These are phyloP conservation scores for Vanderwaltozyma polyspora DNA, from an alignment of 805 yeast genomes.

Conservation along the genomic window DNA sequence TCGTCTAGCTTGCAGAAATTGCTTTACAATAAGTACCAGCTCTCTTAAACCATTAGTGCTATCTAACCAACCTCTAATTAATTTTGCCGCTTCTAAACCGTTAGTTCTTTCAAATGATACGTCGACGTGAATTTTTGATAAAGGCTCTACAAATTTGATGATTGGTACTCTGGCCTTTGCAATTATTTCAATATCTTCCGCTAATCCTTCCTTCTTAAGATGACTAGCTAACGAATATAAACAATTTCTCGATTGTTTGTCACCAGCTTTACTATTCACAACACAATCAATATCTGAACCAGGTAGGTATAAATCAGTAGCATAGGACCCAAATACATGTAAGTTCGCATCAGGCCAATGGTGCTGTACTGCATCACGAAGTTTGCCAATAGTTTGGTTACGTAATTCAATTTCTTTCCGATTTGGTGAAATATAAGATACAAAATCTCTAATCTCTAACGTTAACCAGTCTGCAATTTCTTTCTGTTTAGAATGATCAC, in stretches of 20 bases:
- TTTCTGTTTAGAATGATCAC: constrained; percentile 62
- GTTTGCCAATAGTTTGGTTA: constrained; percentile 49
- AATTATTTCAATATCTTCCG: constrained; percentile 68
- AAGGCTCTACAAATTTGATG: constrained; percentile 74
- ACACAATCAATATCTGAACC: constrained; percentile 96
- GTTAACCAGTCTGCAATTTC: constrained; percentile 83
- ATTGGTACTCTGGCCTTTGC: constrained; percentile 91
- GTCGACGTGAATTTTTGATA: constrained; percentile 65
- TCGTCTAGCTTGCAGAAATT: constrained; percentile 65
- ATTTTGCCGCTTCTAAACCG: constrained; percentile 72
- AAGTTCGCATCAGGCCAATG: constrained; percentile 74
- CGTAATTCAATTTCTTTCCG: constrained; percentile 57
- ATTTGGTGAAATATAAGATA: constrained; percentile 77
- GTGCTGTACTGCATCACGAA: constrained; percentile 40
- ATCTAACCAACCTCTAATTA: constrained; percentile 63
- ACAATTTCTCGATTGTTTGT: constrained; percentile 47
- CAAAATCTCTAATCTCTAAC: constrained; percentile 74
- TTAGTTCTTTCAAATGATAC: constrained; percentile 79
- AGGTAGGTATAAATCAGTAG: constrained; percentile 89
- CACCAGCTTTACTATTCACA: constrained; percentile 50
- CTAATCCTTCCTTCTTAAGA: constrained; percentile 50
- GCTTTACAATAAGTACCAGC: constrained; percentile 72
- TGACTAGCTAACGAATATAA: constrained; percentile 65
- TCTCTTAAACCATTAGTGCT: constrained; percentile 73
- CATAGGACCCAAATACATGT: constrained; percentile 87